Conservation (phyloP, 495 filamentous ascomycete species). For the Aspergillus haitiensis region DNA sequence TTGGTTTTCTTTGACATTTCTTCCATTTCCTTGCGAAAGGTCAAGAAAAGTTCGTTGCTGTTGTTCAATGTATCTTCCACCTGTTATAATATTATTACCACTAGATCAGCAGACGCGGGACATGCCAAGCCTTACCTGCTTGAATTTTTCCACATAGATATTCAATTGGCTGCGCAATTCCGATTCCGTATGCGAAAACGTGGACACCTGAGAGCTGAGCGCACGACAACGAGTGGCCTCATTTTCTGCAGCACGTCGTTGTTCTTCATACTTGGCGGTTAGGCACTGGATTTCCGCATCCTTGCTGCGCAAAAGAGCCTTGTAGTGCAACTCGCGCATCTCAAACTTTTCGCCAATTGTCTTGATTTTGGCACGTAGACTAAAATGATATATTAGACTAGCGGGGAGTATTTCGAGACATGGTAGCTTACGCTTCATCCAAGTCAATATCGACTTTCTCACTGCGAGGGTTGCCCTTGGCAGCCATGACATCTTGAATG, state of each 20-base stretch:
- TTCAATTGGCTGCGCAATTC: slow-evolving; percentile 94
- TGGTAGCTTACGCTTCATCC: slow-evolving; percentile 73
- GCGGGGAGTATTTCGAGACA: neutral
- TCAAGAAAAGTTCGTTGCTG: slow-evolving; percentile 96
- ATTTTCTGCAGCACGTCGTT: slow-evolving; percentile 80
- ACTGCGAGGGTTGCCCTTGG: slow-evolving; percentile 72
- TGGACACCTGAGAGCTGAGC: slow-evolving; percentile 86
- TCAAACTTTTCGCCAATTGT: slow-evolving; percentile 95
- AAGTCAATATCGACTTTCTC: slow-evolving; percentile 75
- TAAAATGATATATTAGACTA: slow-evolving; percentile 35
- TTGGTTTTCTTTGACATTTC: slow-evolving; percentile 99
- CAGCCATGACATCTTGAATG: slow-evolving; percentile 77
- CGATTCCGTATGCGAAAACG: slow-evolving; percentile 93
- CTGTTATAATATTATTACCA: slow-evolving; percentile 50
- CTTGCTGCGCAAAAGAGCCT: slow-evolving; percentile 84
- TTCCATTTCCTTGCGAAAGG: slow-evolving; percentile 99
- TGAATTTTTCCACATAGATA: slow-evolving; percentile 99
- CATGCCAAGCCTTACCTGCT: slow-evolving; percentile 71
- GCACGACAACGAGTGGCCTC: slow-evolving; percentile 77
- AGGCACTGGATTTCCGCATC: slow-evolving; percentile 95
- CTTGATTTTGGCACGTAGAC: slow-evolving; percentile 87
- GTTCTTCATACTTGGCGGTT: slow-evolving; percentile 79
- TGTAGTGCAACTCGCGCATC: slow-evolving; percentile 86
- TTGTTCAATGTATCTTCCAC: slow-evolving; percentile 99
- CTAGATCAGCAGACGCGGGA: slow-evolving; percentile 14